Base-by-base conservation (phyloP, 768 basidiomycete genomes). In the Rhizopogon vinicolor region DNA sequence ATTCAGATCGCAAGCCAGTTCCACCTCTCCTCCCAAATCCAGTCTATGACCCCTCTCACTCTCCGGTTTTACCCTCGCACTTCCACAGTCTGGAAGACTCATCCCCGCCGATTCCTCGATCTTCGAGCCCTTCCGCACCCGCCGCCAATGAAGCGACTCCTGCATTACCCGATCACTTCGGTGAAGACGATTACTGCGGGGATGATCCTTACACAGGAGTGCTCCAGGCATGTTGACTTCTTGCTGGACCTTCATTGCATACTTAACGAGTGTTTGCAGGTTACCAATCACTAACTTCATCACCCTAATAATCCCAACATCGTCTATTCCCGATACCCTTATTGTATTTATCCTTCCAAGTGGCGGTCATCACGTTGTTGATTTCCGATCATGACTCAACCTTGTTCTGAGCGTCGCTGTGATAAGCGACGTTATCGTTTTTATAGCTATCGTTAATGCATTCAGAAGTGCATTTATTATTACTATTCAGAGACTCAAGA, bases 1-100 rank as follows among this genome's bases (percentile, higher is more conserved):
- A 59, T n/a, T 70, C 69, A 9, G 60, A 70, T 52, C 69, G 69
- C 33, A 70, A 70, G 49, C 70, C 69, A 3, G 69, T 70, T 12
- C 69, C 70, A 25, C 65, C 65, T 9, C 62, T 70, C 52, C 39
- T 67, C 1, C 63, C 61, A 12, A 29, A 49, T 18, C 61, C 65
- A 0, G 31, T 62, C 8, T 59, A 64, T 40, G 62, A 66, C 50
- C 69, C 67, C 13, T 57, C 63, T 58, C 56, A 54, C 19, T 3
- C 61, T 14, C 61, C 60, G n/a, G 54, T 63, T 41, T 40, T 65
- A 18, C 68, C 70, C 25, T 54, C 58, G 3, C 66, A 67, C 29
- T 50, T 50, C 35, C 51, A 59, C 41, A n/a, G 33, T 12, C 54
- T 55, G 12, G 59, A 60, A 31, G 54, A 42, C 43, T n/a, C 18